These are phyloP conservation scores for Saussurea involucrata DNA, from an alignment of 129 eudicot species.

Conservation along the genomic window DNA sequence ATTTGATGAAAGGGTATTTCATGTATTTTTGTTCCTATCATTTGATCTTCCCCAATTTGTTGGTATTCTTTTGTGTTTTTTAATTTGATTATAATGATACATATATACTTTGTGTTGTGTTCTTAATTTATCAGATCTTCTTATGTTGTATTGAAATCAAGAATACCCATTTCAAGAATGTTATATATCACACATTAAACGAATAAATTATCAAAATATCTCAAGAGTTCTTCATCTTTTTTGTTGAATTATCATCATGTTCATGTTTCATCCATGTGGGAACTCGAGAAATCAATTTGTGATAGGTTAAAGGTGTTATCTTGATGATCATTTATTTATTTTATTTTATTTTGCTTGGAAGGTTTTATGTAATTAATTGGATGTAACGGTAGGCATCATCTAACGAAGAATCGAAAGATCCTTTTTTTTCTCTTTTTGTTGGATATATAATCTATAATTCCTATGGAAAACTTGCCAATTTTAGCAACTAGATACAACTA, in stretches of 20 bases:
- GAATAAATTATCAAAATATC: not conserved
- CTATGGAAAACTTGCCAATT: not conserved
- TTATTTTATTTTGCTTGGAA: conserved; percentile 1
- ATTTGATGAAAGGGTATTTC: conserved; percentile 76
- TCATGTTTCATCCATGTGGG: conserved; percentile 5
- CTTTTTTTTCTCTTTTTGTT: not conserved
- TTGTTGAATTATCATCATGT: not conserved
- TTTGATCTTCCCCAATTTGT: not conserved
- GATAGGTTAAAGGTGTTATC: conserved; percentile 7
- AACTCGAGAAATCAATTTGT: not conserved
- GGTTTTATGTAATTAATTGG: not conserved
- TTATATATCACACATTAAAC: not conserved
- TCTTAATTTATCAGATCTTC: conserved; percentile 7
- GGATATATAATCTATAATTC: not conserved
- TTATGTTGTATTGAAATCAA: not conserved
- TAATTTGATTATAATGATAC: not conserved
- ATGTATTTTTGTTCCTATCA: conserved; percentile 36
- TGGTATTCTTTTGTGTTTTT: not conserved
- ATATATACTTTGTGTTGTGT: conserved; percentile 7
- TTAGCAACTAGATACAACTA: not conserved
- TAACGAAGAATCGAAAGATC: not conserved
- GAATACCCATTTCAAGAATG: not conserved
- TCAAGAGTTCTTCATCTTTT: not conserved
- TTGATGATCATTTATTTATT: not conserved
- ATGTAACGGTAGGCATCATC: not conserved